Percentiles rank a stretch among this genome's conserved stretches.
Evolutionary conservation across 331 rosid genomes (phyloP).

Genomic region (Stylosanthes scabra): DNA sequence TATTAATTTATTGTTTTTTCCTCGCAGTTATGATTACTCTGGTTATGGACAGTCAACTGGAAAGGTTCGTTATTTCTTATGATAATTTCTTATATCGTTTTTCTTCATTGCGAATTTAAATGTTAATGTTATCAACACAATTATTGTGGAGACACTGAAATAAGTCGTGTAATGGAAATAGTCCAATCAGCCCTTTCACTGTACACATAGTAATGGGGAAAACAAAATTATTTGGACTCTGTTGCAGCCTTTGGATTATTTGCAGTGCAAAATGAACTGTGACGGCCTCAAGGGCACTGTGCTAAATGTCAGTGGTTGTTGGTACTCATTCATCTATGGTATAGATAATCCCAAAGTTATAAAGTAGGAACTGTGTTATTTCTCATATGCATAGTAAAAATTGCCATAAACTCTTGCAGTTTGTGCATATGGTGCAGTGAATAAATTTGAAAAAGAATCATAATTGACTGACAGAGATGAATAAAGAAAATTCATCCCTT

Average conservation of each 20-base stretch:
- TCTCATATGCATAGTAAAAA: neutral
- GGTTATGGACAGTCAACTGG: constrained; percentile 98
- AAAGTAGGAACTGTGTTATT: neutral
- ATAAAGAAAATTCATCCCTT: neutral
- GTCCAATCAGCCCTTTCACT: neutral
- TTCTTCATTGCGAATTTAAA: neutral
- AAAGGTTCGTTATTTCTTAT: constrained; percentile 63
- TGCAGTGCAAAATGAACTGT: too few relatives aligned
- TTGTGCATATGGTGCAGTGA: neutral
- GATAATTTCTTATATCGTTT: constrained; percentile 1
- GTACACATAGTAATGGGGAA: neutral
- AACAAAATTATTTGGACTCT: neutral
- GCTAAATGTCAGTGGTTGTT: too few relatives aligned
- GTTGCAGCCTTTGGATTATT: neutral
- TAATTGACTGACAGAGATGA: too few relatives aligned
- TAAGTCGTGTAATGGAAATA: neutral
- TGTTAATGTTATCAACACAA: neutral
- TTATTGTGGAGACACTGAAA: neutral
- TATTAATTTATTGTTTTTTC: constrained; percentile 4
- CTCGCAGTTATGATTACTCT: constrained; percentile 89
- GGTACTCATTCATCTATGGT: neutral
- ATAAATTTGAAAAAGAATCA: too few relatives aligned
- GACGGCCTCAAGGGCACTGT: too few relatives aligned
- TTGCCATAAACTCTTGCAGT: neutral
- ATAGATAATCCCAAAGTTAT: neutral